A percentile compares a stretch with the other conserved stretches of the same genome.
These are phyloP conservation scores for Teratosphaeria zuluensis DNA, from an alignment of 2,329 filamentous ascomycete genomes.

Conservation along the genomic window DNA sequence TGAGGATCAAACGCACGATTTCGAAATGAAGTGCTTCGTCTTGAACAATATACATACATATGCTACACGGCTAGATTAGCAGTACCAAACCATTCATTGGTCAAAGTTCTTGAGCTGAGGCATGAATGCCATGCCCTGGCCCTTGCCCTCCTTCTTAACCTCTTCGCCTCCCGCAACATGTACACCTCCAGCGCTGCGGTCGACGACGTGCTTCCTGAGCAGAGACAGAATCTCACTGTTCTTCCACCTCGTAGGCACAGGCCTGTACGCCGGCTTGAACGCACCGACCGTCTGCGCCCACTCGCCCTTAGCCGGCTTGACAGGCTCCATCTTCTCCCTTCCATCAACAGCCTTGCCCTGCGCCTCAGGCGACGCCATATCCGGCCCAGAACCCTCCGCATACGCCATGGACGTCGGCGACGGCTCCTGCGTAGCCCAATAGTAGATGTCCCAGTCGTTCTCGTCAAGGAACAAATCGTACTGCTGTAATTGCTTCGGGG, in stretches of 20 bases:
- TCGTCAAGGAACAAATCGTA: constrained; percentile 94
- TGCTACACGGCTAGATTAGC: background rate
- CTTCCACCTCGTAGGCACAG: constrained; percentile 77
- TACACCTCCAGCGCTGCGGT: constrained; percentile 53
- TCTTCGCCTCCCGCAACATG: constrained; percentile 32
- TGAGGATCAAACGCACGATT: too few relatives aligned
- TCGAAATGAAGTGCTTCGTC: background rate
- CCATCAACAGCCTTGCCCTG: constrained; percentile 29
- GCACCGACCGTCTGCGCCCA: constrained; percentile 96
- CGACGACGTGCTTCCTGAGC: constrained; percentile 71
- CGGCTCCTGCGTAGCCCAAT: constrained; percentile 90
- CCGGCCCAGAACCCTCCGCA: constrained; percentile 42
- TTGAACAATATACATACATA: background rate
- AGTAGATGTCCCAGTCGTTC: constrained; percentile 99
- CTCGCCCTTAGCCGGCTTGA: constrained; percentile 56
- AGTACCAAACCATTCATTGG: constrained; percentile 8
- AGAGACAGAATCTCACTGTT: constrained; percentile 68
- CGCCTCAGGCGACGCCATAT: constrained; percentile 33
- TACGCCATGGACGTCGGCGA: constrained; percentile 48
- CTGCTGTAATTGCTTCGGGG: constrained; percentile 60
- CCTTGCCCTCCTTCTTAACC: constrained; percentile 26
- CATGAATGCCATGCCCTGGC: constrained; percentile 41
- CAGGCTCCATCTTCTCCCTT: constrained; percentile 20
- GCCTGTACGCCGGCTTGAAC: constrained; percentile 86
- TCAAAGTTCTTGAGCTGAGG: constrained; percentile 41